Evolutionary conservation across 495 filamentous ascomycete species (phyloP), one percentile per base, ranked within the genome.

Genomic region (Podospora pseudocomata): DNA sequence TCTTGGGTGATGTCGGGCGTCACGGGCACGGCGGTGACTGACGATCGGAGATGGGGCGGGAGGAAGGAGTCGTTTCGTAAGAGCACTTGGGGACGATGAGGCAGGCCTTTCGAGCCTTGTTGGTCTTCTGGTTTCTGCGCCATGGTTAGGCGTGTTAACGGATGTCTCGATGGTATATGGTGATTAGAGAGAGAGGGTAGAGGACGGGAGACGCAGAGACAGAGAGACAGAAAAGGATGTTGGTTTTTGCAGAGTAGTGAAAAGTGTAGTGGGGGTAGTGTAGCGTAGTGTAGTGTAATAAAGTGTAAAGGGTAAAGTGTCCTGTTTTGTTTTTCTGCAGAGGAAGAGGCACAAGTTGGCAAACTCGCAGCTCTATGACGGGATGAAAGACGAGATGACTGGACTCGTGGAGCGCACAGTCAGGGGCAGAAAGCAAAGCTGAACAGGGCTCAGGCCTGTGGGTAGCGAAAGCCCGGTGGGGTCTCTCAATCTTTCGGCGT

Each of bases 1-100:
- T 76, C 73, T 59, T 67, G 69, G 11, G 72, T 63, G 63, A 85
- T 84, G 23, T 76, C 84, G 5, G 85, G 85, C 4, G 85, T 86
- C 58, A 86, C 85, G 11, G 84, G 76, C 28, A 83, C 77, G 23
- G 73, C 70, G 44, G 64, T 79, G 63, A 79, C 65, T 0, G 77
- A 74, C 0, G 70, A 59, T 56, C 63, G 80, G 66, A 71, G 73
- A 73, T 75, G 81, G 68, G 75, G 73, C 5, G 75, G 81, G 30
- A 78, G 80, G 58, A 53, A 54, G 1, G 76, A 72, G 20, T 78
- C 75, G 65, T 27, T 67, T 65, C 68, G 70, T 19, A 66, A 63
- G 56, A 58, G 65, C 16, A 19, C 67, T 13, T 27, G 54, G 57
- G 16, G 64, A 49, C 27, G 58, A 5, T 11, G 65, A 55, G 62